Base-by-base conservation (phyloP, 1,139 yeast species). In the Candida dubliniensis region DNA sequence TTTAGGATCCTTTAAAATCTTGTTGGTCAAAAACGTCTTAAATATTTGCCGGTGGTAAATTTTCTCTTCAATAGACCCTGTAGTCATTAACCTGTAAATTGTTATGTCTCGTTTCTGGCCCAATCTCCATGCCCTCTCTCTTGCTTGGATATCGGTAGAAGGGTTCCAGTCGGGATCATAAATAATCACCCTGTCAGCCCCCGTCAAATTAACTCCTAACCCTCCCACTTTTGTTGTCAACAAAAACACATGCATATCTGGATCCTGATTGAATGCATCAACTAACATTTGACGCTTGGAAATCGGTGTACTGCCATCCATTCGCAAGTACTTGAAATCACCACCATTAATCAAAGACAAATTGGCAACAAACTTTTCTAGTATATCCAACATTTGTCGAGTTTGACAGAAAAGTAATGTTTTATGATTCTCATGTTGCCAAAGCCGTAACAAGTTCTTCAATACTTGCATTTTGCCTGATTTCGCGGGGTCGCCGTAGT, bases 111-210 rank as follows among this genome's bases (percentile, higher is more conserved):
- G 82, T 60, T 87, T 91, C 59, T 93, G 99, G 0, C 99, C 99
- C 49, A 93, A 74, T 53, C 99, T 74, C 99, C 99, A 93, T 0
- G 98, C 98, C 41, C 99, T 68, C 63, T 93, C 99, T 50, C 99
- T 71, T 0, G 99, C 99, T 63, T 93, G 99, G 51, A 93, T 78
- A 68, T 93, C 99, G 0, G 98, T 93, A 0, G 97, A 89, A 0
- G 99, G 99, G 58, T 93, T 93, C 99, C 99, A 93, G 62, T 93
- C 99, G 0, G 99, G 99, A 58, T 93, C 99, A 60, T 77, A 93
- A 13, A 93, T 93, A 14, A 93, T 89, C 6, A 93, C 96, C 42
- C 99, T 69, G 55, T 90, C 93, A 0, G 99, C 99, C 4, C 98
- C 98, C 0, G 97, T 93, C 40, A 93, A 65, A 61, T 93, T 93